A percentile compares a stretch with the other conserved stretches of the same genome.
Conservation (phyloP, 352 stramenopile genomes). For the Globisporangium heterothallicum region DNA sequence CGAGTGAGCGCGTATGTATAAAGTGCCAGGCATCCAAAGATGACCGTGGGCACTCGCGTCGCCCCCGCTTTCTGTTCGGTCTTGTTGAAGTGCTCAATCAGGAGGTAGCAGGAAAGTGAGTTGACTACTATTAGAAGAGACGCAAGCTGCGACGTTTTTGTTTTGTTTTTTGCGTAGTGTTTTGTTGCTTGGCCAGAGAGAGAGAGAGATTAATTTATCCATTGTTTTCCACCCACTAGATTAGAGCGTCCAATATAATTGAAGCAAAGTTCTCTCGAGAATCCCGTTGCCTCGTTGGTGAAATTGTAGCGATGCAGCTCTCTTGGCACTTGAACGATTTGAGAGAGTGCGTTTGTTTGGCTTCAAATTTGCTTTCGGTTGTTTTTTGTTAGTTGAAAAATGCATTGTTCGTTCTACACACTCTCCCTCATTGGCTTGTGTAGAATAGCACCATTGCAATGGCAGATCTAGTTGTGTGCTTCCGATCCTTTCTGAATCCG, state of each 20-base stretch:
- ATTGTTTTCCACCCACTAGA: slow-evolving; percentile 3
- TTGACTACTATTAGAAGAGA: no score
- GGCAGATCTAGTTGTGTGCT: not conserved
- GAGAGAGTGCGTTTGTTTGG: not conserved
- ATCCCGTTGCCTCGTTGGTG: no score
- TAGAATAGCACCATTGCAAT: not conserved
- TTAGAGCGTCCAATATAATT: not conserved
- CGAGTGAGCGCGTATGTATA: slow-evolving; percentile 72
- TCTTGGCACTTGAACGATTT: no score
- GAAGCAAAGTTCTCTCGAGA: not conserved
- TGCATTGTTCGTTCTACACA: not conserved
- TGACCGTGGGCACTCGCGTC: no score
- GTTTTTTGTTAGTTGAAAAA: not conserved
- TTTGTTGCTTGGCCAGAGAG: not conserved
- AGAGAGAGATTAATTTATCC: slow-evolving; percentile 5
- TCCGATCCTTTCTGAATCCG: not conserved
- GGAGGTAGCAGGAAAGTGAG: no score
- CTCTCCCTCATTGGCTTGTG: slow-evolving; percentile 1
- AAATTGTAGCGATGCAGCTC: no score
- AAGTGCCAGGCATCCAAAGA: not conserved
- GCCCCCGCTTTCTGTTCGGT: no score
- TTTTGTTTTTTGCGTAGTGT: slow-evolving; percentile 6
- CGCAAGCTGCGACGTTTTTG: slow-evolving; percentile 17
- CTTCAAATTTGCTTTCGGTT: not conserved
- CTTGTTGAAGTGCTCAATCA: slow-evolving; percentile 46